Evolutionary conservation across 805 yeast genomes (phyloP).

Genomic region (Schwanniomyces vanrijiae): DNA sequence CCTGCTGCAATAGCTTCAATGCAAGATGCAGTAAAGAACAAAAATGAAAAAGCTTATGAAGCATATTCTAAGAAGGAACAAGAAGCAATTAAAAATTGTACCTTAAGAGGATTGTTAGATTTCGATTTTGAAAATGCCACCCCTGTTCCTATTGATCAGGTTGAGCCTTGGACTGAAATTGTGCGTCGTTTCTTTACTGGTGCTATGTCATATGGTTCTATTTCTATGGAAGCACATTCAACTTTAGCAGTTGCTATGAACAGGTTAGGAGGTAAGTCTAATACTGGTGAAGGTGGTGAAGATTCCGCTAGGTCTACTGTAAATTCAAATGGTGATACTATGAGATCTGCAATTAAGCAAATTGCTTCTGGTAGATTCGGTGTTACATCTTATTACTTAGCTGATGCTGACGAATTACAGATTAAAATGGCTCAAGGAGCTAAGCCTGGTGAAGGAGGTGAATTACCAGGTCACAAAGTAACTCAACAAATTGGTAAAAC

Average conservation of each 20-base stretch:
- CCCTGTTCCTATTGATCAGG: slow-evolving; percentile 93
- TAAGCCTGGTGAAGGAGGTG: slow-evolving; percentile 99
- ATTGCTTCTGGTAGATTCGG: slow-evolving; percentile 98
- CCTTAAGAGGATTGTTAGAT: slow-evolving; percentile 90
- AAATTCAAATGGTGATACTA: slow-evolving; percentile 87
- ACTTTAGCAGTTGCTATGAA: slow-evolving; percentile 98
- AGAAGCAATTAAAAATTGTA: slow-evolving; percentile 90
- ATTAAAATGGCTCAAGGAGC: slow-evolving; percentile 99
- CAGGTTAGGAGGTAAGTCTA: slow-evolving; percentile 94
- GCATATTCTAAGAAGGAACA: slow-evolving; percentile 86
- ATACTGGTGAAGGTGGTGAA: slow-evolving; percentile 99
- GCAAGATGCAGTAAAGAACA: slow-evolving; percentile 98
- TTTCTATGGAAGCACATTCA: slow-evolving; percentile 97
- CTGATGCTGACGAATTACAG: slow-evolving; percentile 97
- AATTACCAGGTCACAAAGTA: slow-evolving; percentile 92
- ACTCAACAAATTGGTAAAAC: slow-evolving; percentile 86
- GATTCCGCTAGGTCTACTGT: slow-evolving; percentile 86
- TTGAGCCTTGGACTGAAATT: slow-evolving; percentile 99
- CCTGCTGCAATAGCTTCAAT: slow-evolving; percentile 93
- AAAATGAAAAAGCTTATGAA: slow-evolving; percentile 90
- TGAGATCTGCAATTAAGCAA: slow-evolving; percentile 98
- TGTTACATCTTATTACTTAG: slow-evolving; percentile 89
- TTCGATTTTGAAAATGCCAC: slow-evolving; percentile 73
- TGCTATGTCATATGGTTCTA: slow-evolving; percentile 99
- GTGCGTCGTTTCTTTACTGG: slow-evolving; percentile 98